phyloP scores from a whole-genome alignment of 192 early-diverging fungal species.

The Spinellus fusiger region DNA sequence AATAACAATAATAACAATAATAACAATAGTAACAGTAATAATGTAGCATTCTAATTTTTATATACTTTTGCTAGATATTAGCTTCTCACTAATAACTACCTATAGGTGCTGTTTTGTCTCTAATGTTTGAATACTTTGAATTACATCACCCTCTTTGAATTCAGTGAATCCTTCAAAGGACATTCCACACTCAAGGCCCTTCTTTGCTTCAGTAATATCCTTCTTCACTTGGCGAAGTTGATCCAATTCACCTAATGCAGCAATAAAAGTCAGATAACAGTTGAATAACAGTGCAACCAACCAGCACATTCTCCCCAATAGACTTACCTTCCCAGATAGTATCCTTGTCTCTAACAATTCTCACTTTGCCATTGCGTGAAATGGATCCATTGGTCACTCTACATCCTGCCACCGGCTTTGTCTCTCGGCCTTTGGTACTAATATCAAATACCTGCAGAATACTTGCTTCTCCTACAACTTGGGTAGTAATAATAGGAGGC shows the following conservation, averaged over 20 bases:
- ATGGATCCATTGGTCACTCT: constrained; percentile 73
- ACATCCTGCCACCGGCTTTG: constrained; percentile 79
- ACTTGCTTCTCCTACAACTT: constrained; percentile 84
- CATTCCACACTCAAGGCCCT: constrained; percentile 96
- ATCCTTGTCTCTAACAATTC: constrained; percentile 62
- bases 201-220: constrained; percentile 81
- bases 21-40: no score
- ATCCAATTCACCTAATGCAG: constrained; percentile 49
- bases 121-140: constrained; percentile 61
- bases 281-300: no score
- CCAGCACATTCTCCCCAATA: constrained; percentile 18
- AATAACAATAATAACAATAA: no score
- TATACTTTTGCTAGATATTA: no score
- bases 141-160: constrained; percentile 75
- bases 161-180: constrained; percentile 79
- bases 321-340: constrained; percentile 67
- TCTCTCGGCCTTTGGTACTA: constrained; percentile 66
- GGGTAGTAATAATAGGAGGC: constrained; percentile 69
- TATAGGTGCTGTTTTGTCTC: constrained; percentile 49
- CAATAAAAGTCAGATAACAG: neutral
- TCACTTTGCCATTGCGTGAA: constrained; percentile 48
- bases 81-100: neutral
- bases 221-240: constrained; percentile 86
- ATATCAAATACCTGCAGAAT: constrained; percentile 82
- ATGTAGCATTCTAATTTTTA: no score